Evolutionary conservation across 306 rosid genomes (phyloP).

Genomic region (peach (Prunus persica)): Prunus_persica_NCBIv2 NC_034010.1:20453501-20454000

Average conservation of each 20-base stretch:
- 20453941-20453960: constrained; percentile 11
- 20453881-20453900: constrained; percentile 15
- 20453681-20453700: constrained; percentile 92
- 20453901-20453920: constrained; percentile 17
- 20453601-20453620: constrained; percentile 70
- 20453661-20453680: constrained; percentile 98
- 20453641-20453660: constrained; percentile 48
- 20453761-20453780: constrained; percentile 94
- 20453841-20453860: constrained; percentile 65
- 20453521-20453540: constrained; percentile 92
- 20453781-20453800: constrained; percentile 95
- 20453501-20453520: constrained; percentile 95
- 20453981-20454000: not conserved
- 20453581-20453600: constrained; percentile 81
- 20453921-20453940: not conserved
- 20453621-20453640: constrained; percentile 97
- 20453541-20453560: constrained; percentile 86
- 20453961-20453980: not conserved
- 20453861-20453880: constrained; percentile 21
- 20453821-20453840: constrained; percentile 91
- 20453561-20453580: constrained; percentile 89
- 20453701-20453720: constrained; percentile 78
- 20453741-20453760: constrained; percentile 86
- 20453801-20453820: constrained; percentile 66
- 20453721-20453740: constrained; percentile 92